phyloP scores from a whole-genome alignment of 2,329 filamentous ascomycete genomes.

The Colletotrichum tamarilloi region DNA sequence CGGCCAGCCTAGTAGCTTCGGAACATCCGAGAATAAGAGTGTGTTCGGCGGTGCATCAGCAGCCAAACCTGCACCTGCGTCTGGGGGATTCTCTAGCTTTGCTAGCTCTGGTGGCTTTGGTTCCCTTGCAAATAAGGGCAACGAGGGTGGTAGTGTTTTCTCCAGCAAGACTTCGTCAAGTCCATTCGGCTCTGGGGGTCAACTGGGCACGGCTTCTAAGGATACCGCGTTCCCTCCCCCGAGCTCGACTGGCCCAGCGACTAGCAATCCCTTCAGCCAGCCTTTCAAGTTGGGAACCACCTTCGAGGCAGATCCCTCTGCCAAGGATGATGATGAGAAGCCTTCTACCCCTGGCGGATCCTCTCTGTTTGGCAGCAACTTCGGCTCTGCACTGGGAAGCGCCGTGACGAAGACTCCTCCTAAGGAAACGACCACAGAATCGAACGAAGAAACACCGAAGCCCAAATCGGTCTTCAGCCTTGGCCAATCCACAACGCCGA shows the following conservation, averaged over 20 bases:
- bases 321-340: conserved; percentile 69
- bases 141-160: conserved; percentile 49
- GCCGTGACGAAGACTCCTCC: conserved; percentile 51
- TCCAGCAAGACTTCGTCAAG: conserved; percentile 51
- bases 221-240: conserved; percentile 53
- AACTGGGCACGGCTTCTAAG: conserved; percentile 47
- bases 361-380: conserved; percentile 70
- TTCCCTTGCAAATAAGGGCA: conserved; percentile 53
- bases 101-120: conserved; percentile 67
- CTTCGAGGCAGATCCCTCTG: conserved; percentile 72
- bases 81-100: conserved; percentile 63
- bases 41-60: conserved; percentile 50
- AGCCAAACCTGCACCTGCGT: conserved; percentile 44
- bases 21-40: conserved; percentile 48
- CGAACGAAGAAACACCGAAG: conserved; percentile 47
- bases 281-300: conserved; percentile 76
- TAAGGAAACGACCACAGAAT: conserved; percentile 67
- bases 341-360: conserved; percentile 55
- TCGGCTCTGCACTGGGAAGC: conserved; percentile 68
- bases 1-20: conserved; percentile 61
- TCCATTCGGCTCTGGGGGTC: conserved; percentile 44
- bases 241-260: conserved; percentile 29
- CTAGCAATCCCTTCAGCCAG: conserved; percentile 46
- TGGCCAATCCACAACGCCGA: conserved; percentile 58
- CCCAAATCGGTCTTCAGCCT: conserved; percentile 43